Evolutionary conservation across 495 filamentous ascomycete genomes (phyloP).

Genomic region (Barbatosphaeria neglecta): DNA sequence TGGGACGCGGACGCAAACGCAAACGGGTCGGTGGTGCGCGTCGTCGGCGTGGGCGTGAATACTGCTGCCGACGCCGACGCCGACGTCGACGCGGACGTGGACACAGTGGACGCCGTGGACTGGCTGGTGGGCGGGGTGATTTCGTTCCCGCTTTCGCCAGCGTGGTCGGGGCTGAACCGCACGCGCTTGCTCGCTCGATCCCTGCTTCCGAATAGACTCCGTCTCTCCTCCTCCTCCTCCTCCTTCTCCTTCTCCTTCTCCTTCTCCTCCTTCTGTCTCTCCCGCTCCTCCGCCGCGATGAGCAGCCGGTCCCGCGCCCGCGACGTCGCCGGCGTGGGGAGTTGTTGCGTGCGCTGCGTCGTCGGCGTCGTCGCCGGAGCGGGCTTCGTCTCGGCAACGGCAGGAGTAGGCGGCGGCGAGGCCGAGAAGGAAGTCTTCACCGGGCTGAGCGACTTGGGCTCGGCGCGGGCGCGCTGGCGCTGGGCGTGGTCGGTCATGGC

Average conservation of each 20-base stretch:
- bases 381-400: background rate
- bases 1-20: background rate
- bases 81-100: background rate
- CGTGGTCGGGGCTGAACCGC: slow-evolving; percentile 3
- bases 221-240: too few species aligned
- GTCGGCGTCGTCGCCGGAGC: background rate
- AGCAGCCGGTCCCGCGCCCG: background rate
- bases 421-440: slow-evolving; percentile 9
- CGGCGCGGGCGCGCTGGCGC: background rate
- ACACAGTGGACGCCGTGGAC: background rate
- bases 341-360: background rate
- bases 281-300: slow-evolving; percentile 10
- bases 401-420: background rate
- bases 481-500: background rate
- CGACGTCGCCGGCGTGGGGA: background rate
- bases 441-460: background rate
- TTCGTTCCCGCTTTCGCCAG: background rate
- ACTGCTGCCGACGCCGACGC: too few species aligned
- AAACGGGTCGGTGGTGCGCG: background rate
- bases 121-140: background rate
- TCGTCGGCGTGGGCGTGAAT: too few species aligned
- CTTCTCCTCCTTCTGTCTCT: too few species aligned
- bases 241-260: too few species aligned
- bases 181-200: slow-evolving; percentile 5
- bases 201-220: slow-evolving; percentile 2